A percentile compares a stretch with the other conserved stretches of the same genome.
phyloP scores from a whole-genome alignment of 495 filamentous ascomycete species.

The Aspergillus egyptiacus region DNA sequence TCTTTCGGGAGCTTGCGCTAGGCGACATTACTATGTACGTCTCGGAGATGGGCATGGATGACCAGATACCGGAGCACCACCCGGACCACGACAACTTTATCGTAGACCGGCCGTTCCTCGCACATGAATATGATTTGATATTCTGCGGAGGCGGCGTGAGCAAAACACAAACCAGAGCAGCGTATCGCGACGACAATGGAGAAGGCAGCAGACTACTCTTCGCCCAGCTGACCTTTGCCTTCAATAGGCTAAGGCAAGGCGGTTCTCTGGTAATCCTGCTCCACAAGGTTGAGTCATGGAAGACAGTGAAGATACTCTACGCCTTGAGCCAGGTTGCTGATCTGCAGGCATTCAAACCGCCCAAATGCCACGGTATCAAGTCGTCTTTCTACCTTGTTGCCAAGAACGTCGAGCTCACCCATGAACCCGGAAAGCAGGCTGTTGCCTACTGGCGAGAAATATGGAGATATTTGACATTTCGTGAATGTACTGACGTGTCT shows the following conservation, averaged over 20 bases:
- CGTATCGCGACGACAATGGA: neutral
- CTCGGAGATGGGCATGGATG: neutral
- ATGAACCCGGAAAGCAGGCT: neutral
- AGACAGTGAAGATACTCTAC: neutral
- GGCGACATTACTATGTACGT: conserved; percentile 2
- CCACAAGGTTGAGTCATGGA: neutral
- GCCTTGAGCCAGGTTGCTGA: neutral
- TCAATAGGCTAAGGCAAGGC: neutral
- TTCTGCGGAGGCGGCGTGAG: conserved; percentile 1
- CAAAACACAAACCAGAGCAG: neutral
- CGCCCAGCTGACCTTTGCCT: neutral
- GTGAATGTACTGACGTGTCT: neutral
- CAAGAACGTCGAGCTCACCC: neutral
- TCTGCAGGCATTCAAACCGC: neutral
- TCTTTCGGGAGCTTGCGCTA: neutral
- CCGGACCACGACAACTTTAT: neutral
- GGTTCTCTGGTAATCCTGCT: neutral
- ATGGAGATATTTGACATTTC: neutral
- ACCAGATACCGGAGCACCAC: neutral
- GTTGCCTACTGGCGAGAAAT: neutral
- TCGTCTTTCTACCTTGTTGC: neutral
- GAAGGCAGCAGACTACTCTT: neutral
- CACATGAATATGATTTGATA: neutral
- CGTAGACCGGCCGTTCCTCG: neutral
- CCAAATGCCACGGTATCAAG: neutral